Evolutionary conservation across 805 yeast species (phyloP), one percentile per base, ranked within the genome.

Genomic region (Lachancea fermentati): DNA sequence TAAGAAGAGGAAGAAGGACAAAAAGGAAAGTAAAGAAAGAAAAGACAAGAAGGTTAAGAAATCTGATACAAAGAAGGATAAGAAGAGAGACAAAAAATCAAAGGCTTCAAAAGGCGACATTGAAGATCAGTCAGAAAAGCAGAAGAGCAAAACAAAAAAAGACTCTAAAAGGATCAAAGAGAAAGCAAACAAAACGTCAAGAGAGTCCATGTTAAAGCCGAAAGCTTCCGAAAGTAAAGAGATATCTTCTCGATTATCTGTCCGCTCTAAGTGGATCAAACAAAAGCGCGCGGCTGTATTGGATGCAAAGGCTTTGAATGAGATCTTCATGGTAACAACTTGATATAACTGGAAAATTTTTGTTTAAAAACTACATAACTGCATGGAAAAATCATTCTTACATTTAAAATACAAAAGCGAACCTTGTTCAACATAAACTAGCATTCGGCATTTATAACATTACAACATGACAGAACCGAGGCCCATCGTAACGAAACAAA

Each of bases 231-330:
- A 32, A 22, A 42, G 49, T 14, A 45, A 58, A 6, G 62, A 69
- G 5, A 64, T 74, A 1, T 51, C 73, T 9, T 73, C 81, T n/a
- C 71, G 84, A 54, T 58, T 78, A 36, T 80, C 94, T 1, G 84
- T 84, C 3, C 76, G 97, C 60, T 80, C 94, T 16, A 81, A 77
- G 60, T 89, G 87, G 81, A 89, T 91, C 41, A 81, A 74, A 49
- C 95, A 88, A 60, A 91, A 91, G 60, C 75, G 93, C 53, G 93
- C 95, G 8, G 91, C 97, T 1, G 87, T 89, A 0, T 76, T 83
- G 79, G 97, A 91, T 58, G 74, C 83, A 2, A 80, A 86, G 60
- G 88, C 96, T 11, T 71, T 91, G 46, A 87, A 85, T 51, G 97
- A 91, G 63, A 91, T 91, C 43, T 85, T 91, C 58, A 91, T 91